Conservation (phyloP, 1,284 basidiomycete species). For the Sphaerobolus stellatus region DNA sequence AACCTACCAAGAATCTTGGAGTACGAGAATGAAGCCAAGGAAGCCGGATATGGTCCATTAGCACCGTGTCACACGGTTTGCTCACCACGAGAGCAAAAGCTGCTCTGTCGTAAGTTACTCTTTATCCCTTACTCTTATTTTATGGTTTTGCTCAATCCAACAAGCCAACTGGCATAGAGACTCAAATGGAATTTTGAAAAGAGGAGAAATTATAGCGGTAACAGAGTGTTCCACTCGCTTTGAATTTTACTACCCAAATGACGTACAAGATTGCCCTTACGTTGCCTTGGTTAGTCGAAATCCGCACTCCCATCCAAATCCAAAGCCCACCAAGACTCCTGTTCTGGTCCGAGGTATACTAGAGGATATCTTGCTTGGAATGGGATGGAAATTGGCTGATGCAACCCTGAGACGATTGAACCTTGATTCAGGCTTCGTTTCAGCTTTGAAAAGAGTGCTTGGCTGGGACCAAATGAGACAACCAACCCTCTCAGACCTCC, state of each 20-base stretch:
- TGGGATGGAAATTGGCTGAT: conserved; percentile 27
- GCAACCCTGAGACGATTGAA: conserved; percentile 25
- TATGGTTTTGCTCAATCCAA: background rate
- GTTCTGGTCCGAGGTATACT: conserved; percentile 6
- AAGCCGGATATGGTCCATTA: conserved; percentile 23
- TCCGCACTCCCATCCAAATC: conserved; percentile 19
- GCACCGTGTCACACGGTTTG: conserved; percentile 19
- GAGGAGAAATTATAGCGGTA: conserved; percentile 3
- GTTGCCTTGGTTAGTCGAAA: conserved; percentile 21
- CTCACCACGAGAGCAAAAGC: conserved; percentile 17
- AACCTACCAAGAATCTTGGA: background rate
- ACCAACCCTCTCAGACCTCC: conserved; percentile 21
- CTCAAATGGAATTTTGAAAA: conserved; percentile 14
- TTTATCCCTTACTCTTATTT: conserved; percentile 9
- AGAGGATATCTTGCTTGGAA: conserved; percentile 5
- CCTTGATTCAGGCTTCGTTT: conserved; percentile 24
- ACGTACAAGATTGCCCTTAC: conserved; percentile 18
- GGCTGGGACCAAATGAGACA: conserved; percentile 14
- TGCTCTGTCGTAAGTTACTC: conserved; percentile 15
- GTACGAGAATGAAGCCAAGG: conserved; percentile 6
- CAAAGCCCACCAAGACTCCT: conserved; percentile 16
- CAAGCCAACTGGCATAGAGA: conserved; percentile 26
- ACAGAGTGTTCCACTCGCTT: conserved; percentile 18
- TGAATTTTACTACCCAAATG: conserved; percentile 21
- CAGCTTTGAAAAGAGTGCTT: conserved; percentile 16